Percentiles rank a stretch among this genome's conserved stretches.
Conservation (phyloP, 140 eudicot species). For the Senecio squalidus region DNA sequence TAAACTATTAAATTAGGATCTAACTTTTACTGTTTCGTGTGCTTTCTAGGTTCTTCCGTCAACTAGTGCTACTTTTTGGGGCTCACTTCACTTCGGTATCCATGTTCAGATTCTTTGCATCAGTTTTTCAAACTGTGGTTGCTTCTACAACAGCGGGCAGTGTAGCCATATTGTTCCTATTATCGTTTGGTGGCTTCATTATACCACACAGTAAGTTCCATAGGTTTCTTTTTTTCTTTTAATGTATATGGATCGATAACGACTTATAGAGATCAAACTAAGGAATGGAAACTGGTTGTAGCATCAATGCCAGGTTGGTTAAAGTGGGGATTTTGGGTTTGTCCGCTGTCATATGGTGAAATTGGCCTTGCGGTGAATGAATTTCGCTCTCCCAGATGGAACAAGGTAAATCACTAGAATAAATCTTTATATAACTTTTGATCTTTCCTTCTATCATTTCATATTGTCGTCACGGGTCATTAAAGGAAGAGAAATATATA, state of each 20-base stretch:
- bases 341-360: constrained; percentile 46
- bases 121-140: constrained; percentile 46
- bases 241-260: not conserved
- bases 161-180: constrained; percentile 32
- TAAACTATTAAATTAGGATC: not conserved
- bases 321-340: constrained; percentile 52
- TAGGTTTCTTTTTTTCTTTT: not conserved
- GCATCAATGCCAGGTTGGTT: constrained; percentile 48
- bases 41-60: constrained; percentile 58
- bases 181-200: constrained; percentile 58
- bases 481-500: too few species aligned
- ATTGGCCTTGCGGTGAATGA: constrained; percentile 54
- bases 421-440: too few species aligned
- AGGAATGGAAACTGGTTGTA: constrained; percentile 18
- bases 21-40: too few species aligned
- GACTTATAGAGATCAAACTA: not conserved
- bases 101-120: constrained; percentile 57
- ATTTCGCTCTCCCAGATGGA: constrained; percentile 49
- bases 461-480: too few species aligned
- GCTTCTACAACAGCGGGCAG: constrained; percentile 45
- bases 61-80: constrained; percentile 35
- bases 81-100: constrained; percentile 51
- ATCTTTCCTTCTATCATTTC: too few species aligned
- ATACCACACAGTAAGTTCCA: constrained; percentile 44
- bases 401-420: constrained; percentile 27